A percentile compares a stretch with the other conserved stretches of the same genome.
These are phyloP conservation scores for Allium sativum DNA, from an alignment of 106 monocot genomes.

Conservation along the genomic window DNA sequence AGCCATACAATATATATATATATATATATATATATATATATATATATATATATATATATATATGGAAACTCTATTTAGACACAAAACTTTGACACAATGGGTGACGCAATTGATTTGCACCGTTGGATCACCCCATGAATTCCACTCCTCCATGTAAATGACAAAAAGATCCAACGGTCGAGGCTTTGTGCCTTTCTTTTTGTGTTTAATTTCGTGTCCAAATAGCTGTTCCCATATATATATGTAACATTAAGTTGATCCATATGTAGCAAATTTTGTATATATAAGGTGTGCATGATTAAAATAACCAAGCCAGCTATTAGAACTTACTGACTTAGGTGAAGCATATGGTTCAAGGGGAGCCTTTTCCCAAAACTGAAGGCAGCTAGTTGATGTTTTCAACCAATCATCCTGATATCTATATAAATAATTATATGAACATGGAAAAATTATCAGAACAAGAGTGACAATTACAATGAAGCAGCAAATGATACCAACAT, in stretches of 20 bases:
- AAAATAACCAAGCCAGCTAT: background rate
- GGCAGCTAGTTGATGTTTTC: conserved; percentile 55
- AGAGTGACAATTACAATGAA: background rate
- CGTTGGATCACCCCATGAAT: too few species aligned
- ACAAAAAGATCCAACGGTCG: too few species aligned
- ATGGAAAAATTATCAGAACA: background rate
- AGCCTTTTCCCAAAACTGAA: conserved; percentile 84
- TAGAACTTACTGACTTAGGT: conserved; percentile 63
- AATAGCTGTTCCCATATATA: too few species aligned
- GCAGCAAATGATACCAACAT: background rate
- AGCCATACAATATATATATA: background rate
- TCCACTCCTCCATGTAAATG: too few species aligned
- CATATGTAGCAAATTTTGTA: background rate
- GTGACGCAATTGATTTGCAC: too few species aligned
- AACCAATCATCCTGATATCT: conserved; percentile 99
- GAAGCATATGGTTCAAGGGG: conserved; percentile 95
- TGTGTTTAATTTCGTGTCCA: too few species aligned
- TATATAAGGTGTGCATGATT: too few species aligned
- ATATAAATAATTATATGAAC: conserved; percentile 4
- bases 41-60: background rate
- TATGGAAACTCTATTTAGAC: too few species aligned
- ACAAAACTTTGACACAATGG: too few species aligned
- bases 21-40: background rate
- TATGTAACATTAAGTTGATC: background rate
- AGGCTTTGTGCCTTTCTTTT: too few species aligned